These are phyloP conservation scores for Cryptosporidium parvum DNA, from an alignment of 169 alveolate genomes.

Conservation along the genomic window DNA sequence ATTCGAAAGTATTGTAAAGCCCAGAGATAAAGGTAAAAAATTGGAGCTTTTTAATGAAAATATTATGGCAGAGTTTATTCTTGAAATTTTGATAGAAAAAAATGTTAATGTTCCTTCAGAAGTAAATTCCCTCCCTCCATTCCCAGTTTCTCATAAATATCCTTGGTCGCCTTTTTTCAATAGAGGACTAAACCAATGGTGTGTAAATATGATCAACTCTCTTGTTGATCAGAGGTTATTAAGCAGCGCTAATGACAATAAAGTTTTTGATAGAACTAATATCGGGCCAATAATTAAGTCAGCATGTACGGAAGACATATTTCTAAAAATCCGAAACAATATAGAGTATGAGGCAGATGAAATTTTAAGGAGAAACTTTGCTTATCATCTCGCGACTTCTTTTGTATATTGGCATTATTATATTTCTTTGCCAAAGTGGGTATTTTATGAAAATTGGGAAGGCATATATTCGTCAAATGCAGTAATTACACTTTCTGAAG, in stretches of 20 bases:
- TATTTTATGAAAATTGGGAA: slow-evolving; percentile 51
- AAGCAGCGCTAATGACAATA: not conserved
- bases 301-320: slow-evolving; percentile 15
- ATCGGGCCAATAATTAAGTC: slow-evolving; percentile 14
- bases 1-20: slow-evolving; percentile 5
- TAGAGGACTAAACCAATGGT: slow-evolving; percentile 30
- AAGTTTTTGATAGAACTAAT: not conserved
- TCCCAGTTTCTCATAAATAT: slow-evolving; percentile 30
- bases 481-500: slow-evolving; percentile 42
- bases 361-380: slow-evolving; percentile 61
- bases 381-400: slow-evolving; percentile 49
- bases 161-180: slow-evolving; percentile 57
- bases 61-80: slow-evolving; percentile 43
- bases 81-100: slow-evolving; percentile 6
- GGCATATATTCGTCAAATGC: slow-evolving; percentile 21
- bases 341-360: slow-evolving; percentile 74
- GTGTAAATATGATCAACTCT: slow-evolving; percentile 37
- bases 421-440: slow-evolving; percentile 57
- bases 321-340: slow-evolving; percentile 35
- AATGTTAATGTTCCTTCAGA: slow-evolving; percentile 20
- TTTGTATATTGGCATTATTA: slow-evolving; percentile 58
- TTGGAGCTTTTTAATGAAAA: slow-evolving; percentile 53
- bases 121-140: slow-evolving; percentile 22
- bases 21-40: not conserved
- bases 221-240: slow-evolving; percentile 15